Evolutionary conservation across 148 eudicot species (phyloP).

Genomic region (Cornus kousa): DNA sequence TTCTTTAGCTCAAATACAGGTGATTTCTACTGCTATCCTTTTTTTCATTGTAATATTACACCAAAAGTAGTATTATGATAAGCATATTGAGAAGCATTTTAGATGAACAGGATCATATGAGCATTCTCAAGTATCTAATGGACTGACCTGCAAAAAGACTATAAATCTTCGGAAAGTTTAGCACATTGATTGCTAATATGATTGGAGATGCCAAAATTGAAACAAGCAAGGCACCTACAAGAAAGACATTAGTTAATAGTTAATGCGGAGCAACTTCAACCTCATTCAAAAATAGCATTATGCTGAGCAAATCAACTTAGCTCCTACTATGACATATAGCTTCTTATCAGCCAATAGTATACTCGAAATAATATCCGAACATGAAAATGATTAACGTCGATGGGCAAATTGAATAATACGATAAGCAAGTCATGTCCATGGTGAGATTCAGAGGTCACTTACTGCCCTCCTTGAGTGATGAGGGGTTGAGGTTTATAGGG

Average conservation of each 20-base stretch:
- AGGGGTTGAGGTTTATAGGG: background rate
- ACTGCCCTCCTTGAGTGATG: background rate
- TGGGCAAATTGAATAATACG: background rate
- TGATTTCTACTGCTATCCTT: background rate
- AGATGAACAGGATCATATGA: background rate
- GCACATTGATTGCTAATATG: slow-evolving; percentile 40
- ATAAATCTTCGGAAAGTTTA: slow-evolving; percentile 69
- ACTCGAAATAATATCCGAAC: background rate
- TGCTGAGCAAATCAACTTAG: background rate
- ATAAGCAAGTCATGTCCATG: background rate
- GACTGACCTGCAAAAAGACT: slow-evolving; percentile 71
- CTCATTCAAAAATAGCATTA: slow-evolving; percentile 2
- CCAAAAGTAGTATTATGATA: no score
- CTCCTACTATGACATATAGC: background rate
- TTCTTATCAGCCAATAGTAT: background rate
- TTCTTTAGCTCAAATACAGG: background rate
- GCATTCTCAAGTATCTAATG: slow-evolving; percentile 7
- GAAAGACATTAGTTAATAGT: slow-evolving; percentile 5
- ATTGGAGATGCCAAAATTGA: slow-evolving; percentile 72
- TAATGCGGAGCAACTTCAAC: slow-evolving; percentile 2
- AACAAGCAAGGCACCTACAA: slow-evolving; percentile 78
- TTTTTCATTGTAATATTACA: no score
- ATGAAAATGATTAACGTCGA: background rate
- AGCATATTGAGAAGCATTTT: background rate
- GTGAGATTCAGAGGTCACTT: background rate